A percentile compares a stretch with the other conserved stretches of the same genome.
Conservation (phyloP, 148 eudicot genomes). For the Dianthus caryophyllus region DNA sequence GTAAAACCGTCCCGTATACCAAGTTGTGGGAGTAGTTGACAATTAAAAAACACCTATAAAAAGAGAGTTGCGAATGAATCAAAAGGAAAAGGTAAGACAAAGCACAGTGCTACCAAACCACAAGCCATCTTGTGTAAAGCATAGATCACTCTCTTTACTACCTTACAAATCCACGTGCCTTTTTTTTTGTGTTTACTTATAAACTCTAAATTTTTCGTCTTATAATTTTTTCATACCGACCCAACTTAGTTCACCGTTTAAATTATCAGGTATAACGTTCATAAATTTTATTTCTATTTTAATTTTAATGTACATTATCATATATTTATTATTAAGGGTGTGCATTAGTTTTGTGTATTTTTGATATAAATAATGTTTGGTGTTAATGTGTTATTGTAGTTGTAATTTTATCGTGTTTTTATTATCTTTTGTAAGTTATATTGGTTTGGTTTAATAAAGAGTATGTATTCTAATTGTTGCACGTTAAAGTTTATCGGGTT, state of each 20-base stretch:
- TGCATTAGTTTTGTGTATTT: too few relatives aligned
- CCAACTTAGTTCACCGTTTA: not conserved
- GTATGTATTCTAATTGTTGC: too few relatives aligned
- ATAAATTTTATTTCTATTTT: not conserved
- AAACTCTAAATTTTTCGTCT: not conserved
- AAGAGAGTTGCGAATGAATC: slow-evolving; percentile 22
- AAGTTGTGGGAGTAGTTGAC: too few relatives aligned
- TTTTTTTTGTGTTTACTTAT: not conserved
- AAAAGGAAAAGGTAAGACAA: slow-evolving; percentile 1
- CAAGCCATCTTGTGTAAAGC: slow-evolving; percentile 33
- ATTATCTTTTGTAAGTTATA: too few relatives aligned
- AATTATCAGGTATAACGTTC: slow-evolving; percentile 12
- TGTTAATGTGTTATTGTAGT: too few relatives aligned
- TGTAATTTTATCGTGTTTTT: too few relatives aligned
- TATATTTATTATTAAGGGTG: not conserved
- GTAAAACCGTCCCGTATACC: too few relatives aligned
- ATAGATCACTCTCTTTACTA: slow-evolving; percentile 15
- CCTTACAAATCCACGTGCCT: slow-evolving; percentile 22
- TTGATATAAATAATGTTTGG: too few relatives aligned
- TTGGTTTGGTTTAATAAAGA: too few relatives aligned
- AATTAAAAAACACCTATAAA: too few relatives aligned
- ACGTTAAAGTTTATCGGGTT: too few relatives aligned
- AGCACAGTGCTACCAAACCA: slow-evolving; percentile 17
- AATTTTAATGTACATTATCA: not conserved
- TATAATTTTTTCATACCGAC: not conserved